A percentile compares a stretch with the other conserved stretches of the same genome.
These are phyloP conservation scores for Globisporangium cystogenes DNA, from an alignment of 352 stramenopile genomes.

Conservation along the genomic window DNA sequence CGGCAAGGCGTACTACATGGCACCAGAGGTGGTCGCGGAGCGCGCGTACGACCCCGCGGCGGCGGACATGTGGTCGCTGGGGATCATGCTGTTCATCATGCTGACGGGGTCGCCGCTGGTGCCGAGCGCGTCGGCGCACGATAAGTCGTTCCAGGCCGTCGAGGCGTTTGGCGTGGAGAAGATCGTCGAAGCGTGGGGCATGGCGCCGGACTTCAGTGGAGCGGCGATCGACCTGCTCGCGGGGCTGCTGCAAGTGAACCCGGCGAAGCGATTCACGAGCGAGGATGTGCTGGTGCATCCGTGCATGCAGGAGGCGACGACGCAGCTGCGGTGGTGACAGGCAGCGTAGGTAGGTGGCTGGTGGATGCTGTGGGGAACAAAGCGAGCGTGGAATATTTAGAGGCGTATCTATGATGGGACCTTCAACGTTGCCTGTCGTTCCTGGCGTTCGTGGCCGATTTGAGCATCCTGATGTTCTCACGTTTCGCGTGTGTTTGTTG, in stretches of 20 bases:
- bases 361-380: no score
- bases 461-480: no score
- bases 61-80: constrained; percentile 68
- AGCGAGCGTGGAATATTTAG: no score
- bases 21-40: constrained; percentile 35
- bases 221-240: constrained; percentile 20
- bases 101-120: constrained; percentile 45
- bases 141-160: constrained; percentile 25
- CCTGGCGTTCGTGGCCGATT: no score
- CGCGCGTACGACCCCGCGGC: constrained; percentile 32
- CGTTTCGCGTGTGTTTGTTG: no score
- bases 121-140: constrained; percentile 18
- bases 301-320: neutral
- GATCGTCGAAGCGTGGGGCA: constrained; percentile 46
- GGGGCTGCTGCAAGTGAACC: constrained; percentile 28
- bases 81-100: constrained; percentile 64
- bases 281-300: constrained; percentile 21
- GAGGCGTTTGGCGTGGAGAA: constrained; percentile 30
- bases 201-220: constrained; percentile 19
- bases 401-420: no score
- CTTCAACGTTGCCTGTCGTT: no score
- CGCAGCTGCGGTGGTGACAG: neutral
- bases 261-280: constrained; percentile 22
- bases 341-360: no score
- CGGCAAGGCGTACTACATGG: constrained; percentile 52